phyloP scores from a whole-genome alignment of 2,329 filamentous ascomycete genomes.

The Clarireedia hainanense region DNA sequence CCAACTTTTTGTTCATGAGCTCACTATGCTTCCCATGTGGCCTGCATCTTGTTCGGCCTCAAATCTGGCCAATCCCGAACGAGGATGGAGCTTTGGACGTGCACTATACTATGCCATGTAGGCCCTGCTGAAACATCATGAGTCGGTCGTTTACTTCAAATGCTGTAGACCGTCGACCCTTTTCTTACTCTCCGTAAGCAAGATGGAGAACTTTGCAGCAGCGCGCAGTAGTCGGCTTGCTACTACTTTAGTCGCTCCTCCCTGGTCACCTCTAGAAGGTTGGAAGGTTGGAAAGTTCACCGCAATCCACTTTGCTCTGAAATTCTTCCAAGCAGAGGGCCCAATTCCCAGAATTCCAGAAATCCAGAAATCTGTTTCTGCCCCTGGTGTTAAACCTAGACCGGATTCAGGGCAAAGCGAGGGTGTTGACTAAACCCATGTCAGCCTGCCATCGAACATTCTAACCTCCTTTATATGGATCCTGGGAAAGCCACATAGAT shows the following conservation, averaged over 20 bases:
- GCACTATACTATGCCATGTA: neutral
- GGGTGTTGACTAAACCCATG: neutral
- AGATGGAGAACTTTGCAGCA: neutral
- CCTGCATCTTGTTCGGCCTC: conserved; percentile 1
- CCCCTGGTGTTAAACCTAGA: conserved; percentile 6
- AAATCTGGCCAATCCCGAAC: conserved; percentile 3
- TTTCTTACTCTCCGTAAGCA: neutral
- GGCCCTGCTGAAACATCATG: conserved; percentile 13
- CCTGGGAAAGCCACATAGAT: neutral
- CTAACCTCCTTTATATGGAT: neutral
- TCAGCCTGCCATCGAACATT: conserved; percentile 3
- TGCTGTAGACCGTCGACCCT: neutral
- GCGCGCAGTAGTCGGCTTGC: neutral
- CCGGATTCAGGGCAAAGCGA: conserved; percentile 6
- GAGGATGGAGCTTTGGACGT: neutral
- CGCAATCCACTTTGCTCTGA: conserved; percentile 8
- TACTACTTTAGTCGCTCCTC: too few species aligned
- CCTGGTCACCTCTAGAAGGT: neutral
- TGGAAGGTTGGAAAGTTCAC: conserved; percentile 3
- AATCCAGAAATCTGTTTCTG: conserved; percentile 14
- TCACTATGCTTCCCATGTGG: conserved; percentile 5
- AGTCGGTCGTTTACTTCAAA: conserved; percentile 5
- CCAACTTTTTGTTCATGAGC: conserved; percentile 7
- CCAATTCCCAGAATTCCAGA: conserved; percentile 1
- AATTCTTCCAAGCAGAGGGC: conserved; percentile 2